A percentile compares a stretch with the other conserved stretches of the same genome.
These are phyloP conservation scores for Salpingoeca rosetta DNA, from an alignment of 78 protist genomes.

Conservation along the genomic window DNA sequence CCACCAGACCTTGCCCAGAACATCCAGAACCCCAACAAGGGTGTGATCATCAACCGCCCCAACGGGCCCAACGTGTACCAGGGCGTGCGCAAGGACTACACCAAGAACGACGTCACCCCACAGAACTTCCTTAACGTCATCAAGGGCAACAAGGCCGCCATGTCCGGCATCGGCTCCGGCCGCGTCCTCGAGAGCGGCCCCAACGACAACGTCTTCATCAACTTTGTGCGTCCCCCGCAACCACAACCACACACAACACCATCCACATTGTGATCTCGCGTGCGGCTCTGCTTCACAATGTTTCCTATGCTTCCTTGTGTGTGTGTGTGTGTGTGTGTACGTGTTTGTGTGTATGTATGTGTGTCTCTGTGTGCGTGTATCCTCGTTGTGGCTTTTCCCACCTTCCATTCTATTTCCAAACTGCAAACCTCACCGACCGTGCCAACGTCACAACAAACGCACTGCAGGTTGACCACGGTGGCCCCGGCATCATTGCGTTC, in stretches of 20 bases:
- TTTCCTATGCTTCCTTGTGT: too few species aligned
- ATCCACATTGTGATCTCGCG: too few species aligned
- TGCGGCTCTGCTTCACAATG: too few species aligned
- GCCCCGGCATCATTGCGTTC: conserved; percentile 20
- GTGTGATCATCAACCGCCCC: conserved; percentile 30
- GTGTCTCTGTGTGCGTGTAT: too few species aligned
- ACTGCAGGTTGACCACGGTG: conserved; percentile 55
- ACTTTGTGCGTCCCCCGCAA: too few species aligned
- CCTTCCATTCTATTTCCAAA: too few species aligned
- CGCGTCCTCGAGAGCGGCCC: conserved; percentile 10
- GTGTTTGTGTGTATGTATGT: too few species aligned
- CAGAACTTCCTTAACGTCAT: conserved; percentile 1
- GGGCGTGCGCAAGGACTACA: conserved; percentile 8
- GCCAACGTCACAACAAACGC: too few species aligned
- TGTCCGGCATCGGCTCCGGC: conserved; percentile 22
- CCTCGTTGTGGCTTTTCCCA: too few species aligned
- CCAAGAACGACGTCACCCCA: conserved; percentile 25
- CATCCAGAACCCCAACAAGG: conserved; percentile 23
- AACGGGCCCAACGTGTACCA: conserved; percentile 24
- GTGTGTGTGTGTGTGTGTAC: too few species aligned
- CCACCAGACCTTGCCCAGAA: conserved; percentile 43
- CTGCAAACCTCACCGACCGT: too few species aligned
- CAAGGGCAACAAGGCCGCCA: background rate
- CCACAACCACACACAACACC: too few species aligned
- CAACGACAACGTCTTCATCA: conserved; percentile 35